These are phyloP conservation scores for Eucalyptus pauciflora DNA, from an alignment of 345 rosid species.

Conservation along the genomic window DNA sequence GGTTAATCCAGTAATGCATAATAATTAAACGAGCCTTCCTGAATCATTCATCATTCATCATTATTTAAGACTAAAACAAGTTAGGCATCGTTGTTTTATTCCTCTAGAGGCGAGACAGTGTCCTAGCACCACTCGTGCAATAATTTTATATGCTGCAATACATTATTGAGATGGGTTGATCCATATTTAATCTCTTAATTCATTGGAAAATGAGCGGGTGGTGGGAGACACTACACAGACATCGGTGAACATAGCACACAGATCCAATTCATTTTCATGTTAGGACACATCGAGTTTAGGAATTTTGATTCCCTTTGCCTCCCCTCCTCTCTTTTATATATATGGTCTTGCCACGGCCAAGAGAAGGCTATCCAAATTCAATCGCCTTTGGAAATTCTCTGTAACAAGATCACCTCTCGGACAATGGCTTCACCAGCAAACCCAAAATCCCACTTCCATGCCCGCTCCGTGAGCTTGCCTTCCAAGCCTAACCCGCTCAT, in stretches of 20 bases:
- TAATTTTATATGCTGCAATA: background rate
- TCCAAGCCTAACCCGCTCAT: slow-evolving; percentile 6
- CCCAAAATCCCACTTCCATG: background rate
- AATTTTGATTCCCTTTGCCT: background rate
- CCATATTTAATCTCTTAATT: background rate
- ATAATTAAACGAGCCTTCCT: background rate
- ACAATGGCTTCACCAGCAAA: background rate
- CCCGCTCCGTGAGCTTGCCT: background rate
- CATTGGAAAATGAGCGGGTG: background rate
- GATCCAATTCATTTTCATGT: background rate
- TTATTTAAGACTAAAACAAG: background rate
- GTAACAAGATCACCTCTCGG: background rate
- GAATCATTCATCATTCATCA: background rate
- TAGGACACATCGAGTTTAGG: background rate
- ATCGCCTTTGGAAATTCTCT: background rate
- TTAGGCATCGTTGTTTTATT: background rate
- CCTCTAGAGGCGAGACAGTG: background rate
- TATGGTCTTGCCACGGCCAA: background rate
- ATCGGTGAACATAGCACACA: background rate
- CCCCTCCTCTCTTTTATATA: background rate
- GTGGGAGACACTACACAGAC: background rate
- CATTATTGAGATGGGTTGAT: background rate
- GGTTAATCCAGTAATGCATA: background rate
- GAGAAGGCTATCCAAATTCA: background rate
- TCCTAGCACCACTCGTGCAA: background rate